These are phyloP conservation scores for Arthrobotrys pseudoclavata DNA, from an alignment of 2,329 filamentous ascomycete genomes.

Conservation along the genomic window DNA sequence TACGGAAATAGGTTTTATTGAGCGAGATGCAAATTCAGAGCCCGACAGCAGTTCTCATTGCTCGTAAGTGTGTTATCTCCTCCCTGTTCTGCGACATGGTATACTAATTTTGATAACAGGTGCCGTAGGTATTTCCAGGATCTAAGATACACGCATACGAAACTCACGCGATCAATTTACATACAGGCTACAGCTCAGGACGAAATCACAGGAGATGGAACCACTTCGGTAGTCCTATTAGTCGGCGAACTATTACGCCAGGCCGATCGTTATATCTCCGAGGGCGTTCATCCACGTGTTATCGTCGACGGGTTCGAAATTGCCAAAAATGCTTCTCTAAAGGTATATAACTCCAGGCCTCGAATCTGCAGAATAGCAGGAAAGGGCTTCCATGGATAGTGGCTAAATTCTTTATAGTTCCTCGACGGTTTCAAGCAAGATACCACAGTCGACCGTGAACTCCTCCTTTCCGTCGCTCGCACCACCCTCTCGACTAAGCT, in stretches of 20 bases:
- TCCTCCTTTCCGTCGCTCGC: conserved; percentile 90
- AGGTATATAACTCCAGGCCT: conserved; percentile 70
- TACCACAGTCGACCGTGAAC: conserved; percentile 89
- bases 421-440: conserved; percentile 92
- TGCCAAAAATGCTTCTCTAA: conserved; percentile 90
- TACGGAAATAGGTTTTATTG: conserved; percentile 66
- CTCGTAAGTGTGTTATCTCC: conserved; percentile 66
- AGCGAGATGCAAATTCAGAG: conserved; percentile 95
- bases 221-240: conserved; percentile 93
- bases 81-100: neutral
- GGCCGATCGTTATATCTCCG: conserved; percentile 93
- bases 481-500: conserved; percentile 97
- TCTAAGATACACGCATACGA: conserved; percentile 41
- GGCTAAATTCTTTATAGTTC: conserved; percentile 73
- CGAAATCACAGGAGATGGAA: conserved; percentile 97
- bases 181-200: conserved; percentile 87
- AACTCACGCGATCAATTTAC: conserved; percentile 69
- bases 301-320: conserved; percentile 98
- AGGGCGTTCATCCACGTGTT: conserved; percentile 95
- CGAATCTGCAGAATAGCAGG: neutral
- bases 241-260: conserved; percentile 98
- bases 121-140: conserved; percentile 57
- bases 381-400: neutral
- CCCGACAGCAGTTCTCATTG: conserved; percentile 90
- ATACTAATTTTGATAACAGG: conserved; percentile 30